phyloP scores from a whole-genome alignment of 1,284 basidiomycete species.

The Ustilago sp. region DNA sequence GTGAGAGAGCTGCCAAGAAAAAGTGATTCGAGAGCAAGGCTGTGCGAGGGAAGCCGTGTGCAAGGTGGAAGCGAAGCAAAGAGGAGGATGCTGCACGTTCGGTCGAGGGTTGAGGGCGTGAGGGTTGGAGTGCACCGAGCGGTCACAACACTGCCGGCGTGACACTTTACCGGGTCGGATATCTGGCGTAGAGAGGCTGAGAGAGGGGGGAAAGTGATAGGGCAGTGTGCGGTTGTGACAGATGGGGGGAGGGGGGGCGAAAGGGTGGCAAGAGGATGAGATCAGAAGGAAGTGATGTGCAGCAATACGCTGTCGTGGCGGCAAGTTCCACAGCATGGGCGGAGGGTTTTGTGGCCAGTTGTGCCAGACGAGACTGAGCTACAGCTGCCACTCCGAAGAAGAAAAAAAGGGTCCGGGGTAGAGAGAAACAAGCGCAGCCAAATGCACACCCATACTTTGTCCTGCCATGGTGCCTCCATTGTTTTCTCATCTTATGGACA shows the following conservation, averaged over 20 bases:
- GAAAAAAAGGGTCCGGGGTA: slow-evolving; percentile 25
- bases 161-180: not conserved
- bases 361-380: not conserved
- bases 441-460: not conserved
- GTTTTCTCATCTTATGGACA: not conserved
- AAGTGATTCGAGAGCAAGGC: not conserved
- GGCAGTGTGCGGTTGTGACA: slow-evolving; percentile 1
- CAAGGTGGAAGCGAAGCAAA: not conserved
- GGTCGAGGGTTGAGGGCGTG: slow-evolving; percentile 29
- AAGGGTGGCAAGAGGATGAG: not conserved
- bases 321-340: slow-evolving; percentile 15
- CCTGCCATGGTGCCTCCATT: not conserved
- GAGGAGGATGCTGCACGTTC: slow-evolving; percentile 2
- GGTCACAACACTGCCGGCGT: slow-evolving; percentile 13
- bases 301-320: slow-evolving; percentile 7
- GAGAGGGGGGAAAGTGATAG: slow-evolving; percentile 3
- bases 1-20: slow-evolving; percentile 4
- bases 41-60: not conserved
- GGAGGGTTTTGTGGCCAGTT: slow-evolving; percentile 25
- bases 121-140: not conserved
- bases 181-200: not conserved
- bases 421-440: slow-evolving; percentile 15
- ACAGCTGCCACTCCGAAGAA: not conserved
- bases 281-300: slow-evolving; percentile 12
- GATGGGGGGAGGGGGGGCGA: not conserved